Evolutionary conservation across 2,329 filamentous ascomycete species (phyloP), one percentile per base, ranked within the genome.

Genomic region (Clathrospora elynae): DNA sequence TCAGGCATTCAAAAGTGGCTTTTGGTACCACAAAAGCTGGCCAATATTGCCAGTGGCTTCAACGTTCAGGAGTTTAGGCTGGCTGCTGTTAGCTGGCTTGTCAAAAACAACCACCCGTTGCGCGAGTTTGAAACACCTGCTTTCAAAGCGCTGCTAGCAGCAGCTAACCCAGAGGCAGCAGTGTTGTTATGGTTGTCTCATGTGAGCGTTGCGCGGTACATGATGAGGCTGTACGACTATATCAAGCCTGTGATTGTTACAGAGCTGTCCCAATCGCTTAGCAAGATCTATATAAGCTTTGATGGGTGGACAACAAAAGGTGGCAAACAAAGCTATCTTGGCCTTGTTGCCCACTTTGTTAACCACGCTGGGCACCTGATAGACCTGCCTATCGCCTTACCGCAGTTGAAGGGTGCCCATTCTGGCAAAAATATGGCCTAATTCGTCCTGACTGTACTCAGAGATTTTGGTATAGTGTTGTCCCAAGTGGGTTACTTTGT

Each of bases 381-480:
- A 11, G 32, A 42, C 23, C 14, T 42, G n/a, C 39, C 39, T 42
- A 42, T 42, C 32, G 39, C 39, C 22, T 23, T 42, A 19, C 39
- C 39, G 9, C 23, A 42, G 23, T 22, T 42, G 11, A 25, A 13
- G 17, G 39, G 39, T 20, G 29, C 32, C 14, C 24, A 42, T 26
- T 26, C 39, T 29, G 31, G 39, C 23, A 24, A 42, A 31, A 42
- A 33, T 11, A 42, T 42, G 5, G 39, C 39, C 30, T 22, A 35
- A 11, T 14, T 35, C 7, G 39, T 42, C 18, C 10, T 9, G 12
- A 22, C 25, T 19, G 35, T 18, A 8, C 32, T 42, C 11, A 6
- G 10, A 17, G 5, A 28, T 9, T 34, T 41, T 33, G 20, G 29
- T 16, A 31, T 41, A 18, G 25, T 20, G 11, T 26, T 18, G 17